phyloP scores from a whole-genome alignment of 1,284 basidiomycete species.

The Sporisorium graminicola region DNA sequence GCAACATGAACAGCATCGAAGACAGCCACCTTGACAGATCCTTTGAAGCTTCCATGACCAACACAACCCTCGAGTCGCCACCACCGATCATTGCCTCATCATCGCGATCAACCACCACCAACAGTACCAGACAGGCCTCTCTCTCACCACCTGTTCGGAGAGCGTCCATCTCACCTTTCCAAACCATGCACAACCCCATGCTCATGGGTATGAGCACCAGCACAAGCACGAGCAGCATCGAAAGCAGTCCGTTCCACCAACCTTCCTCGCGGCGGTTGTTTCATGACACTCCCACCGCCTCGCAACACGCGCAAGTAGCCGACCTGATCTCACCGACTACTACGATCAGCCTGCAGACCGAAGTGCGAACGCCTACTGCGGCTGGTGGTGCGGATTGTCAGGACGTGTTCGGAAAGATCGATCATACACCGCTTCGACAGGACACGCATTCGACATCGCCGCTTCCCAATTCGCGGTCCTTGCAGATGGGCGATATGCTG shows the following conservation, averaged over 20 bases:
- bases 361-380: conserved; percentile 27
- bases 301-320: background rate
- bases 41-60: conserved; percentile 10
- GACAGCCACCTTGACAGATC: background rate
- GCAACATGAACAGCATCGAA: background rate
- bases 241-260: conserved; percentile 21
- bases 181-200: conserved; percentile 16
- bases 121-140: background rate
- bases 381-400: conserved; percentile 6
- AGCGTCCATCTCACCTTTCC: background rate
- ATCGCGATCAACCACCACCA: conserved; percentile 6
- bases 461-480: conserved; percentile 37
- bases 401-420: conserved; percentile 47
- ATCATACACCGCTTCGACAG: conserved; percentile 41
- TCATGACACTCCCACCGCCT: conserved; percentile 34
- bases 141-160: conserved; percentile 13
- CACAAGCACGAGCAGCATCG: conserved; percentile 34
- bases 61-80: conserved; percentile 23
- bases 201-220: conserved; percentile 28
- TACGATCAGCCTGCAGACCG: background rate
- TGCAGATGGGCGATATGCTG: conserved; percentile 46
- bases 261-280: conserved; percentile 41
- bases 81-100: conserved; percentile 19
- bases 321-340: conserved; percentile 24
- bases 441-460: conserved; percentile 48